Percentiles rank a stretch among this genome's conserved stretches.
Conservation (phyloP, 2,329 filamentous ascomycete species). For the Colletotrichum orbiculare region DNA sequence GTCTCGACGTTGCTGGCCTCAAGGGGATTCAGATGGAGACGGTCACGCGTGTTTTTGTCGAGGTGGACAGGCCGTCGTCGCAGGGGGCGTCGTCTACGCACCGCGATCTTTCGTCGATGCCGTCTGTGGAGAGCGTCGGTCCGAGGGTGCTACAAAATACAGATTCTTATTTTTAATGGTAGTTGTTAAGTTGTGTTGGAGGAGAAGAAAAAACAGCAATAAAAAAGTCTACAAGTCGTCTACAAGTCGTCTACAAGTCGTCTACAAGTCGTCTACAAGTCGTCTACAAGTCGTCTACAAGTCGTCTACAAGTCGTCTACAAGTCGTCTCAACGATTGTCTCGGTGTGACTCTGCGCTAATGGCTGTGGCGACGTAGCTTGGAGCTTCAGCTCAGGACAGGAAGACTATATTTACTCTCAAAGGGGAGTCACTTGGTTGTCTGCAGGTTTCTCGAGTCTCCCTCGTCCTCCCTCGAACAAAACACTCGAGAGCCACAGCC, state of each 20-base stretch:
- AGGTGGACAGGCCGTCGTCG: slow-evolving; percentile 41
- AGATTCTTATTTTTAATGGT: slow-evolving; percentile 5
- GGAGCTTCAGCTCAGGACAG: not conserved
- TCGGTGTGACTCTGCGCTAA: not conserved
- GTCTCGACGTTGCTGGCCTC: not conserved
- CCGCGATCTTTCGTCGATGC: slow-evolving; percentile 5
- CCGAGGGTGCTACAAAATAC: slow-evolving; percentile 17
- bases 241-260: no score
- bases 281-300: no score
- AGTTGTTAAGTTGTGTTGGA: not conserved
- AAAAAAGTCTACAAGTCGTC: not conserved
- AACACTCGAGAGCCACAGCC: not conserved
- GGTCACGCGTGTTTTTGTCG: slow-evolving; percentile 55
- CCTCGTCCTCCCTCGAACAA: not conserved
- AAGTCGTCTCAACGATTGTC: not conserved
- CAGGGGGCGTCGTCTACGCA: slow-evolving; percentile 27
- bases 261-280: no score
- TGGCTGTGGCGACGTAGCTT: not conserved
- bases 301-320: no score
- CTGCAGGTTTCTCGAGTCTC: not conserved
- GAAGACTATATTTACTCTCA: no score
- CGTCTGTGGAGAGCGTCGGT: slow-evolving; percentile 10
- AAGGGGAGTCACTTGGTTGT: no score
- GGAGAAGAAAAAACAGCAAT: not conserved
- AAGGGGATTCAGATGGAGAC: slow-evolving; percentile 56